A percentile compares a stretch with the other conserved stretches of the same genome.
These are phyloP conservation scores for Colletotrichum eremochloae DNA, from an alignment of 2,329 filamentous ascomycete species.

Conservation along the genomic window DNA sequence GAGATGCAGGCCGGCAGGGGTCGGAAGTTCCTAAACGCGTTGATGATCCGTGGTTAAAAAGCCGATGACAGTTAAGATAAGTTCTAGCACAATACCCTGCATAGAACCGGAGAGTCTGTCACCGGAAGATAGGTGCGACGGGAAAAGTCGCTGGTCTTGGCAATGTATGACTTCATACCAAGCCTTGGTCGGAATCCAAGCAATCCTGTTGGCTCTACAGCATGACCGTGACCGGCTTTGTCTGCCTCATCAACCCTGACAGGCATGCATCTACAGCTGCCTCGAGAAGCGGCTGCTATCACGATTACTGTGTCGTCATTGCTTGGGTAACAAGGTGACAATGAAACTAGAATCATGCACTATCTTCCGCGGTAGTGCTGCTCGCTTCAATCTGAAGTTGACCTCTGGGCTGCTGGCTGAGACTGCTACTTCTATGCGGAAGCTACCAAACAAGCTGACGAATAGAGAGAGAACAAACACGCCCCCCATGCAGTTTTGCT, in stretches of 20 bases:
- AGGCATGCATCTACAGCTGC: background rate
- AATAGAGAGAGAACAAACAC: background rate
- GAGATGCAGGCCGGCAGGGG: slow-evolving; percentile 1
- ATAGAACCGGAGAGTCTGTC: background rate
- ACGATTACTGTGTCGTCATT: background rate
- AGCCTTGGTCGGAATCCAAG: slow-evolving; percentile 8
- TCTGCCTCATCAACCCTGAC: background rate
- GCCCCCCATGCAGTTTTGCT: background rate
- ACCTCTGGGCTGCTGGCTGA: background rate
- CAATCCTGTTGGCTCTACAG: slow-evolving; percentile 8
- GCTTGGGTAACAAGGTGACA: background rate
- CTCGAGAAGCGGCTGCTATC: background rate
- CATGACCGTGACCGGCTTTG: background rate
- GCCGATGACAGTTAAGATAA: background rate
- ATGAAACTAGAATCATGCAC: background rate
- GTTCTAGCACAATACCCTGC: too few relatives aligned
- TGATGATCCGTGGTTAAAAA: background rate
- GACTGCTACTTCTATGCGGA: background rate
- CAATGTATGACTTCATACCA: slow-evolving; percentile 41
- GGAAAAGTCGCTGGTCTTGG: background rate
- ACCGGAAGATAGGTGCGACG: background rate
- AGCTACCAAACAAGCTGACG: background rate
- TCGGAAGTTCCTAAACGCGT: background rate
- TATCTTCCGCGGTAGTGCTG: background rate
- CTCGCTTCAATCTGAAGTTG: background rate